These are phyloP conservation scores for Sicyos edulis DNA, from an alignment of 306 rosid genomes.

Conservation along the genomic window DNA sequence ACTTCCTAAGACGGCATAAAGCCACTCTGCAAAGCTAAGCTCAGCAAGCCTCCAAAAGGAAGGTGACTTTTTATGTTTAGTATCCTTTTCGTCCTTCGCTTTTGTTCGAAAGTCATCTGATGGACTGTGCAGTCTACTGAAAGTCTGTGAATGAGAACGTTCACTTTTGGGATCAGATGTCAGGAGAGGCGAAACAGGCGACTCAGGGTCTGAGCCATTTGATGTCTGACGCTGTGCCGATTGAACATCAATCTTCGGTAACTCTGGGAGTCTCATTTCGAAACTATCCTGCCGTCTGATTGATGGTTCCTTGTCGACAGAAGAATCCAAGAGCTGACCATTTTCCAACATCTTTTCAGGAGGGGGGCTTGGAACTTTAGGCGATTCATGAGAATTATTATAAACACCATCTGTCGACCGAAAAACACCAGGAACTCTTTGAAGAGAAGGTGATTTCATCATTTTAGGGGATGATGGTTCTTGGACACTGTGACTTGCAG, in stretches of 20 bases:
- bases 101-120: conserved; percentile 61
- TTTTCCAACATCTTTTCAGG: conserved; percentile 77
- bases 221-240: conserved; percentile 55
- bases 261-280: conserved; percentile 88
- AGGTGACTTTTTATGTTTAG: conserved; percentile 54
- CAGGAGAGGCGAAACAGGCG: conserved; percentile 91
- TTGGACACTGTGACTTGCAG: conserved; percentile 74
- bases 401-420: conserved; percentile 61
- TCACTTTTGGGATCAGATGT: conserved; percentile 96
- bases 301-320: conserved; percentile 73
- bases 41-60: conserved; percentile 93
- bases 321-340: conserved; percentile 63
- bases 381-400: conserved; percentile 75
- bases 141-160: conserved; percentile 97
- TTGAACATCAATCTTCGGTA: conserved; percentile 92
- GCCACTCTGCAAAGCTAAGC: conserved; percentile 98
- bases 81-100: conserved; percentile 40
- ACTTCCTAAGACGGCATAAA: conserved; percentile 96
- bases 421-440: conserved; percentile 58
- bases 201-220: conserved; percentile 94
- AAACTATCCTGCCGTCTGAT: conserved; percentile 94
- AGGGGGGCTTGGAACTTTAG: conserved; percentile 76
- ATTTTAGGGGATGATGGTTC: conserved; percentile 97
- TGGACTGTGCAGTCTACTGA: conserved; percentile 84
- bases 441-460: conserved; percentile 89